Percentiles rank a stretch among this genome's conserved stretches.
Conservation (phyloP, 225 moss, liverwort and hornwort species). For the Antitrichia curtipendula region DNA sequence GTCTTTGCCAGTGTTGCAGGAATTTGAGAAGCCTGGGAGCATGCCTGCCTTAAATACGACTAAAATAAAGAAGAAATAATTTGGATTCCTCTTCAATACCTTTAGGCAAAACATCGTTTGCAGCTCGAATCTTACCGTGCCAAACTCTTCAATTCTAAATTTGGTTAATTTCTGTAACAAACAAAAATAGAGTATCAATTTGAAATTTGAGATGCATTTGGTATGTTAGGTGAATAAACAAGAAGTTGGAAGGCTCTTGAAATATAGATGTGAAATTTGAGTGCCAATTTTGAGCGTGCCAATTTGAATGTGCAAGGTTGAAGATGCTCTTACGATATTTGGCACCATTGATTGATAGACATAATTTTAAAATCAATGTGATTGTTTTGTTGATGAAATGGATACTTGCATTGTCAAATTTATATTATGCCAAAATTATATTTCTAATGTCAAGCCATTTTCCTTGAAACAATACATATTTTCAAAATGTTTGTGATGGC, state of each 20-base stretch:
- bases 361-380: accelerated
- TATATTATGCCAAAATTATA: background rate
- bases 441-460: no score
- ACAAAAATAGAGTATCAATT: background rate
- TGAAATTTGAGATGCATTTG: background rate
- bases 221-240: background rate
- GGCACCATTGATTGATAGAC: background rate
- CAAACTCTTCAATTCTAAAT: background rate
- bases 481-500: no score
- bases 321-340: background rate
- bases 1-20: background rate
- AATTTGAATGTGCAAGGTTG: background rate
- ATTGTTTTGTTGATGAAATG: background rate
- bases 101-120: background rate
- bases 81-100: background rate
- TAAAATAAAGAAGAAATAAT: background rate
- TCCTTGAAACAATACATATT: no score
- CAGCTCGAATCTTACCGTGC: background rate
- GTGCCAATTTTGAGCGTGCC: no score
- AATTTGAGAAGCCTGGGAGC: background rate
- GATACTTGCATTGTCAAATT: background rate
- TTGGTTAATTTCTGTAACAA: background rate
- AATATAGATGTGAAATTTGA: background rate
- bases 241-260: background rate
- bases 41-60: background rate